Percentiles rank a stretch among this genome's conserved stretches.
Conservation (phyloP, 2,329 filamentous ascomycete species). For the Ceratocystis papillata region DNA sequence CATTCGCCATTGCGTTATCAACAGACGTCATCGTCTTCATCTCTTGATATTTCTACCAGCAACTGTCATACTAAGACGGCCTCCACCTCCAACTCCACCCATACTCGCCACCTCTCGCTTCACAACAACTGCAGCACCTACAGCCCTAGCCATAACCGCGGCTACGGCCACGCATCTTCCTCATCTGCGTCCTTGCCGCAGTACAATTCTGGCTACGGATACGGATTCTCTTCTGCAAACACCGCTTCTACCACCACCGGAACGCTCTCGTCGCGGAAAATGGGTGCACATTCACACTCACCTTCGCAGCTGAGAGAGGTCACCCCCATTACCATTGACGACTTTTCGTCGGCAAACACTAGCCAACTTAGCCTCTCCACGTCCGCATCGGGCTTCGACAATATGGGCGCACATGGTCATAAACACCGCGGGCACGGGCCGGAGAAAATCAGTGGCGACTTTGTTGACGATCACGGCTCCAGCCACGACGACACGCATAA, state of each 20-base stretch:
- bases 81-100: background rate
- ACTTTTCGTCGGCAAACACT: conserved; percentile 9
- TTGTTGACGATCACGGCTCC: conserved; percentile 25
- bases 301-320: background rate
- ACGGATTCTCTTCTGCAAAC: background rate
- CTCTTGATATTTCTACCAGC: background rate
- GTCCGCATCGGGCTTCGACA: background rate
- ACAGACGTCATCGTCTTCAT: background rate
- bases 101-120: conserved; percentile 16
- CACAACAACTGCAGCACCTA: background rate
- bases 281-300: conserved; percentile 22
- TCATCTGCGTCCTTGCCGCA: background rate
- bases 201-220: conserved; percentile 1
- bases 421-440: conserved; percentile 8
- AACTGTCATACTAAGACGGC: background rate
- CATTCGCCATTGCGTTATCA: conserved; percentile 10
- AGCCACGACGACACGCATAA: conserved; percentile 28
- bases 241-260: background rate
- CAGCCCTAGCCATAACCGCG: background rate
- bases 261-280: conserved; percentile 11
- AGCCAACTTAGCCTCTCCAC: background rate
- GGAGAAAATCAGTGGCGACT: conserved; percentile 2
- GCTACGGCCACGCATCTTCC: conserved; percentile 1
- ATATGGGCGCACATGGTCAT: conserved; percentile 10
- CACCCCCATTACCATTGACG: conserved; percentile 11